These are phyloP conservation scores for Puccinia triticina DNA, from an alignment of 1,284 basidiomycete species.

Conservation along the genomic window DNA sequence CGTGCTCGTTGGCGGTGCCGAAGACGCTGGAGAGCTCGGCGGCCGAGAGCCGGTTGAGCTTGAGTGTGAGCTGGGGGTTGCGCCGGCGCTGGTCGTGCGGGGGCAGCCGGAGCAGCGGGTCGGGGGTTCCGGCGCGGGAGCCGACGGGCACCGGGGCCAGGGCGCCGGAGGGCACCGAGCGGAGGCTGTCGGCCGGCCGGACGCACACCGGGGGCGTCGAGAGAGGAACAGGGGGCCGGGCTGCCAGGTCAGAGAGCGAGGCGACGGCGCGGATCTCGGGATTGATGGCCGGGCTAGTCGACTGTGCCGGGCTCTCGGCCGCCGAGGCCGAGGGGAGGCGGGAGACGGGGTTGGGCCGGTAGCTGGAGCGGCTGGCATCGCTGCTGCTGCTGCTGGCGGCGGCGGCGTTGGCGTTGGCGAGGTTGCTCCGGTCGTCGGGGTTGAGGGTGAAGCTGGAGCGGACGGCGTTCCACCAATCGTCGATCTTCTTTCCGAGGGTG, in stretches of 20 bases:
- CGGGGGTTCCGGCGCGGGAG: conserved; percentile 17
- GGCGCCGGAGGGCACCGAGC: conserved; percentile 34
- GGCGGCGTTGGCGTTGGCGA: conserved; percentile 11
- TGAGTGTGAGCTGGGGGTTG: conserved; percentile 50
- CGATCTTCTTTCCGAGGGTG: conserved; percentile 61
- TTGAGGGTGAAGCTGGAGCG: conserved; percentile 61
- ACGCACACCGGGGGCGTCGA: neutral
- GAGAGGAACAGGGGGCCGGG: neutral
- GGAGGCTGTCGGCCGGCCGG: neutral
- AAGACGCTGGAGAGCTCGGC: conserved; percentile 33
- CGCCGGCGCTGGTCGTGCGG: conserved; percentile 38
- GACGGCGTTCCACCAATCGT: conserved; percentile 64
- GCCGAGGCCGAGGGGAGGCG: no score
- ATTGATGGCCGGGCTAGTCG: no score
- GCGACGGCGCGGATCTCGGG: conserved; percentile 8
- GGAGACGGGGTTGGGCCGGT: conserved; percentile 9
- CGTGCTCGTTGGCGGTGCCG: conserved; percentile 13
- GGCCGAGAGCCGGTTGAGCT: conserved; percentile 32
- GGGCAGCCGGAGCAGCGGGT: neutral
- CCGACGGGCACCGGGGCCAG: conserved; percentile 35
- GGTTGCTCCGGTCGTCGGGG: conserved; percentile 53
- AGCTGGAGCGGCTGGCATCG: conserved; percentile 33
- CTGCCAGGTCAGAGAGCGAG: neutral
- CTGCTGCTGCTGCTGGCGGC: conserved; percentile 40
- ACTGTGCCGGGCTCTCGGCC: no score